Evolutionary conservation across 768 basidiomycete genomes (phyloP).

Genomic region (Boletus rubescentipes): DNA sequence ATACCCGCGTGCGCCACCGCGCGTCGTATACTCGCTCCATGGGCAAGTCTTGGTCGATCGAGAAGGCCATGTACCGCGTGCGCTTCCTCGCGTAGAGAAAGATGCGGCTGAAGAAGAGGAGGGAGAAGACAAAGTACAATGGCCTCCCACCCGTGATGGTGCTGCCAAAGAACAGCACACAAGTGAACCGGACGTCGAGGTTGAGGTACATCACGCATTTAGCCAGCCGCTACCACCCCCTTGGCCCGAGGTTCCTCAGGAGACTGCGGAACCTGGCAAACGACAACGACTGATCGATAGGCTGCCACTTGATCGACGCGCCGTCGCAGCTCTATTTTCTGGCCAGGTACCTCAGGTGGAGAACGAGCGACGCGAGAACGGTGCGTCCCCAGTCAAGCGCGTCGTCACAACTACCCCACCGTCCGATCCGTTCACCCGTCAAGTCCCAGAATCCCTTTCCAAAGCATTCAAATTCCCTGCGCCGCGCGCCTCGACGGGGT

Average conservation of each 20-base stretch:
- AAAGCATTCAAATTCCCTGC: conserved; percentile 14
- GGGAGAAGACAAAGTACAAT: not conserved
- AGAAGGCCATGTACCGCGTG: conserved; percentile 14
- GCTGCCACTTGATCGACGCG: not conserved
- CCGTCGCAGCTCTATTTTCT: not conserved
- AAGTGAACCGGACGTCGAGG: not conserved
- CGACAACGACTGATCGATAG: not conserved
- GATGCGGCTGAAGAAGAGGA: not conserved
- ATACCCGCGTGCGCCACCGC: conserved; percentile 22
- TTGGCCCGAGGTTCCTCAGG: not conserved
- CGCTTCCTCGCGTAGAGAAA: not conserved
- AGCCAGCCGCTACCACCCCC: conserved; percentile 5
- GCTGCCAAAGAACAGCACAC: not conserved
- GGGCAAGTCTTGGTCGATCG: conserved; percentile 22
- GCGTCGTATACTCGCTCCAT: conserved; percentile 15
- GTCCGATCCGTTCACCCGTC: not conserved
- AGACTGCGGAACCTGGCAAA: not conserved
- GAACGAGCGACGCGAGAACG: not conserved
- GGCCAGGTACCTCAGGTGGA: not conserved
- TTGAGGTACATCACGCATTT: conserved; percentile 14
- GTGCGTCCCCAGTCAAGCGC: conserved; percentile 3
- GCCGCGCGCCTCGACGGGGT: conserved; percentile 17
- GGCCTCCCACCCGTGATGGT: conserved; percentile 18
- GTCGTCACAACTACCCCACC: not conserved
- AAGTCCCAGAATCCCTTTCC: not conserved